phyloP scores from a whole-genome alignment of 257 asterid species.

The Salvia rosmarinus region DNA sequence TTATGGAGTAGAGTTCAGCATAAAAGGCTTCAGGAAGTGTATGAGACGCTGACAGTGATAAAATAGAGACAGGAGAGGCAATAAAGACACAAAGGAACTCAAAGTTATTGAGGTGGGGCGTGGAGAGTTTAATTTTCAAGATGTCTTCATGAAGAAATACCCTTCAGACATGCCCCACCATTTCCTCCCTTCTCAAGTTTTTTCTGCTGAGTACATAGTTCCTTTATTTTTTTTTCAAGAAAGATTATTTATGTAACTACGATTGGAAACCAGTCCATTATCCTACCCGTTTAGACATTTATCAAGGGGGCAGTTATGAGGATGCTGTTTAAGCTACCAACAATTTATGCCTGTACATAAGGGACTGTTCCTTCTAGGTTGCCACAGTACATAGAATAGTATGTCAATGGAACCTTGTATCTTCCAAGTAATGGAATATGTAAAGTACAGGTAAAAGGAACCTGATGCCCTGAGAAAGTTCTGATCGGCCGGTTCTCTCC shows the following conservation, averaged over 20 bases:
- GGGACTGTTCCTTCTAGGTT: conserved; percentile 9
- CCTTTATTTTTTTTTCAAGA: conserved; percentile 1
- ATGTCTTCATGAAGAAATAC: background rate
- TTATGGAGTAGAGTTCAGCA: background rate
- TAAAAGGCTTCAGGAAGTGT: conserved; percentile 5
- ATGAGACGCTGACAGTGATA: background rate
- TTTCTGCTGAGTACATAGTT: background rate
- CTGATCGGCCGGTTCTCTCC: conserved; percentile 86
- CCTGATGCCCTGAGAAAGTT: conserved; percentile 90
- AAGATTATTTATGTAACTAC: background rate
- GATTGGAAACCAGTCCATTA: background rate
- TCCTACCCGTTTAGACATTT: conserved; percentile 3
- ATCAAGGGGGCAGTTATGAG: conserved; percentile 3
- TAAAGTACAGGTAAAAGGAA: conserved; percentile 34
- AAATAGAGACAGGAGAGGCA: background rate
- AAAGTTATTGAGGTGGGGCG: background rate
- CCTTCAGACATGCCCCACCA: background rate
- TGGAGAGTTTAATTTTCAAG: no score
- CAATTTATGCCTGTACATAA: background rate
- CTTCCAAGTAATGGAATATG: background rate
- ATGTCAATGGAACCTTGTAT: background rate
- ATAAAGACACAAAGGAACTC: conserved; percentile 5
- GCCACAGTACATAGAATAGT: conserved; percentile 9
- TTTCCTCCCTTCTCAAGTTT: background rate
- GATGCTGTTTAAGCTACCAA: conserved; percentile 6